Base-by-base conservation (phyloP, 1,284 basidiomycete species). In the Ceratobasidium sp. region DNA sequence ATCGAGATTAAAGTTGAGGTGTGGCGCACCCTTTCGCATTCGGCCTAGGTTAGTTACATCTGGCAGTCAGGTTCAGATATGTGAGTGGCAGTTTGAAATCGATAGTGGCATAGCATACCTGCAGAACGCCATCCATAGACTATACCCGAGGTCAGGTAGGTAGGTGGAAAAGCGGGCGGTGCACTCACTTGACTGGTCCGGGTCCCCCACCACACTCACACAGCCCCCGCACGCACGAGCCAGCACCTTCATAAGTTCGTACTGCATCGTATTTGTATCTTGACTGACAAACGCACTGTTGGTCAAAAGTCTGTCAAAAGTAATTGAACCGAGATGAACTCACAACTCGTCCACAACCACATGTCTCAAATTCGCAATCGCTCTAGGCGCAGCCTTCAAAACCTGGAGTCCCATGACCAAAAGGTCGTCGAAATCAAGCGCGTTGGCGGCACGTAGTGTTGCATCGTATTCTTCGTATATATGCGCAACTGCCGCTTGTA, bases 281-380 rank as follows among this genome's bases (percentile, higher is more conserved):
- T 97, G 90, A 75, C 92, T 92, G 58, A 30, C 4, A 43, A n/a
- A 28, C 6, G n/a, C 21, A 14, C 9, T 46, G 46, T 72, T 58
- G 46, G 39, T 26, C 18, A n/a, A n/a, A 26, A 39, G 10, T 41
- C 14, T 36, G 55, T 5, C 36, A 50, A n/a, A 60, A 32, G 50
- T n/a, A n/a, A 72, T 62, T 60, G 48, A 36, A 60, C 48, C 70
- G 23, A 58, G 36, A n/a, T 32, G 48, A 46, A 84, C 90, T 77
- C 80, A 92, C 85, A 94, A 96, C 82, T 97, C 95, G 80, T 97
- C 95, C 14, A 97, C 94, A 1, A 97, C 83, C n/a, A 96, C 87
- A 79, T 95, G 92, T 92, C 93, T 77, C 36, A 39, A 39, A 87
- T 91, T 0, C 94, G 79, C 0, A 97, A 84, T 26, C 0, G 91